Evolutionary conservation across 169 alveolate genomes (phyloP).

Genomic region (Plasmodium blacklocki): DNA sequence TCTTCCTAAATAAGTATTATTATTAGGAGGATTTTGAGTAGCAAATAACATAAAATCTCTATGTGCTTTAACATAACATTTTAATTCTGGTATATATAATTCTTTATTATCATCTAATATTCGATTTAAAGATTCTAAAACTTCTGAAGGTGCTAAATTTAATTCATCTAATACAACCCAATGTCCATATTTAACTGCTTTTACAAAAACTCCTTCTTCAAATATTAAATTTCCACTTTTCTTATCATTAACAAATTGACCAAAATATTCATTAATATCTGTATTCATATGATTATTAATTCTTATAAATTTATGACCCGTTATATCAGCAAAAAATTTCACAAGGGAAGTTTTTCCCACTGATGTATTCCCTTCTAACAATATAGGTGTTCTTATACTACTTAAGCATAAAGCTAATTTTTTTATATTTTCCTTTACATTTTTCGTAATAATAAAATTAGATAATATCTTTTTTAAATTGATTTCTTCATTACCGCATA

Average conservation of each 20-base stretch:
- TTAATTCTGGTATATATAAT: conserved; percentile 96
- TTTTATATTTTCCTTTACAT: conserved; percentile 90
- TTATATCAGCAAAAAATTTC: conserved; percentile 93
- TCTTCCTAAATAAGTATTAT: conserved; percentile 98
- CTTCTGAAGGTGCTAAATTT: conserved; percentile 99
- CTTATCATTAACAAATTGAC: conserved; percentile 95
- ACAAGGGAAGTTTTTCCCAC: conserved; percentile 99
- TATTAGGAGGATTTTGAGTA: conserved; percentile 99
- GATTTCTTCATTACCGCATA: conserved; percentile 68
- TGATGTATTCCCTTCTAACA: conserved; percentile 99
- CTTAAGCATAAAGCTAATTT: conserved; percentile 93
- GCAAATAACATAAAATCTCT: conserved; percentile 98
- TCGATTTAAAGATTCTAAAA: conserved; percentile 98
- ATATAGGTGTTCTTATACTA: conserved; percentile 96
- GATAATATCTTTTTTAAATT: conserved; percentile 34
- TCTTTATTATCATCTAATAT: conserved; percentile 99
- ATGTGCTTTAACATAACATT: conserved; percentile 96
- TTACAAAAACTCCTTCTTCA: conserved; percentile 98
- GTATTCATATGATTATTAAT: conserved; percentile 99
- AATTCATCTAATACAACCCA: conserved; percentile 99
- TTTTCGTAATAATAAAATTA: conserved; percentile 92
- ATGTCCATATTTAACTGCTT: conserved; percentile 98
- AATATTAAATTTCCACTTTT: conserved; percentile 92
- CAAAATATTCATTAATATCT: conserved; percentile 98
- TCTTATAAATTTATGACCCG: conserved; percentile 96